Conservation (phyloP, 192 early-diverging fungal species). For the Umbelopsis ramanniana region DNA sequence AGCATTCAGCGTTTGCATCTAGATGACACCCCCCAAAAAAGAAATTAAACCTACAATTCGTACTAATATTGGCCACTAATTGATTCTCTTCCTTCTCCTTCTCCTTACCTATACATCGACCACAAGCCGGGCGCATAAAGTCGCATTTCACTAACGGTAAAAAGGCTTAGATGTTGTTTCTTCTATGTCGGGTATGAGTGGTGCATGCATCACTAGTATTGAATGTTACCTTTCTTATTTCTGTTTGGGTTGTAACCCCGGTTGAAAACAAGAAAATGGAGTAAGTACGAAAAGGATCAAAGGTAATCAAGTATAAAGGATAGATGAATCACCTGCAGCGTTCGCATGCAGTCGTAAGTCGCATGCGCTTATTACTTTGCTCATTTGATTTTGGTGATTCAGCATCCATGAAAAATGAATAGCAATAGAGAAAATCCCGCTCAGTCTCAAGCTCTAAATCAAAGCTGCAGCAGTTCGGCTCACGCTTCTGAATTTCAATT, state of each 20-base stretch:
- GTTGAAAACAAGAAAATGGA: neutral
- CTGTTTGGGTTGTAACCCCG: neutral
- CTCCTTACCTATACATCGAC: constrained; percentile 10
- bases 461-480: neutral
- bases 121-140: constrained; percentile 14
- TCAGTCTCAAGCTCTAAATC: neutral
- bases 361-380: neutral
- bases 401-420: constrained; percentile 11
- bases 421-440: neutral
- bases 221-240: constrained; percentile 2
- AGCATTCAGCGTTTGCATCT: constrained; percentile 1
- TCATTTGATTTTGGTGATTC: constrained; percentile 18
- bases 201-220: neutral
- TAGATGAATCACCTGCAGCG: neutral
- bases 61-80: too few species aligned
- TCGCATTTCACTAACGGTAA: neutral
- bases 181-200: neutral
- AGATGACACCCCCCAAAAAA: neutral
- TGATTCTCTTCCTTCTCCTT: neutral
- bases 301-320: neutral
- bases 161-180: neutral
- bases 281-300: neutral
- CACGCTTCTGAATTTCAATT: neutral
- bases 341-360: constrained; percentile 10
- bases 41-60: neutral